Evolutionary conservation across 129 eudicot species (phyloP).

Genomic region (Lactuca sativa): DNA sequence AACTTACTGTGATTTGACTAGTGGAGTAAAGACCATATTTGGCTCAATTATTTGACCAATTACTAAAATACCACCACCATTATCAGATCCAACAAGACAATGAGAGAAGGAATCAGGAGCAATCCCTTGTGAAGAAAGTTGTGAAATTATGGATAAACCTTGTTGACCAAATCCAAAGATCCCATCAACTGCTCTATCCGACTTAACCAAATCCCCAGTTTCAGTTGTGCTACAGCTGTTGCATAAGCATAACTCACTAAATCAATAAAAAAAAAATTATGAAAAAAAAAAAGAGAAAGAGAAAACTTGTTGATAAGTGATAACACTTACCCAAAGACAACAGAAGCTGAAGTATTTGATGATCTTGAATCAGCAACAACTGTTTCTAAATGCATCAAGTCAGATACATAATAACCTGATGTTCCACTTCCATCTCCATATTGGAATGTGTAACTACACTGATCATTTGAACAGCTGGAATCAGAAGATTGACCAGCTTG

Average conservation of each 20-base stretch:
- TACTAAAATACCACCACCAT: conserved; percentile 91
- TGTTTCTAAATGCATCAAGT: conserved; percentile 65
- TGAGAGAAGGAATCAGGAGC: conserved; percentile 85
- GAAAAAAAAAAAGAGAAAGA: background rate
- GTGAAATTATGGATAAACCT: conserved; percentile 82
- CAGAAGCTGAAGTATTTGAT: conserved; percentile 71
- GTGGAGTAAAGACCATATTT: conserved; percentile 85
- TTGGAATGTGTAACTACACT: conserved; percentile 80
- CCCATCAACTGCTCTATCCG: conserved; percentile 95
- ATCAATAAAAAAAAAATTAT: background rate
- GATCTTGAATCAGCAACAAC: conserved; percentile 49
- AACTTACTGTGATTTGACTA: conserved; percentile 84
- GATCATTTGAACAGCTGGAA: conserved; percentile 61
- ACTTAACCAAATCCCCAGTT: conserved; percentile 80
- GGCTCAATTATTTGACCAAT: conserved; percentile 93
- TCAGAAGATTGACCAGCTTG: conserved; percentile 68
- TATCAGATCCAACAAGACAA: conserved; percentile 73
- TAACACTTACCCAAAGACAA: conserved; percentile 82
- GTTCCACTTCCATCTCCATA: conserved; percentile 98
- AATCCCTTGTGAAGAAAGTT: conserved; percentile 82
- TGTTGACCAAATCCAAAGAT: conserved; percentile 98
- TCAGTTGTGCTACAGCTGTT: conserved; percentile 89
- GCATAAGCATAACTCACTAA: conserved; percentile 3
- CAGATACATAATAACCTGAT: conserved; percentile 80
- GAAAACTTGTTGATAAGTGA: conserved; percentile 17